Base-by-base conservation (phyloP, 2,329 filamentous ascomycete genomes). In the Paramyrothecium sp. region DNA sequence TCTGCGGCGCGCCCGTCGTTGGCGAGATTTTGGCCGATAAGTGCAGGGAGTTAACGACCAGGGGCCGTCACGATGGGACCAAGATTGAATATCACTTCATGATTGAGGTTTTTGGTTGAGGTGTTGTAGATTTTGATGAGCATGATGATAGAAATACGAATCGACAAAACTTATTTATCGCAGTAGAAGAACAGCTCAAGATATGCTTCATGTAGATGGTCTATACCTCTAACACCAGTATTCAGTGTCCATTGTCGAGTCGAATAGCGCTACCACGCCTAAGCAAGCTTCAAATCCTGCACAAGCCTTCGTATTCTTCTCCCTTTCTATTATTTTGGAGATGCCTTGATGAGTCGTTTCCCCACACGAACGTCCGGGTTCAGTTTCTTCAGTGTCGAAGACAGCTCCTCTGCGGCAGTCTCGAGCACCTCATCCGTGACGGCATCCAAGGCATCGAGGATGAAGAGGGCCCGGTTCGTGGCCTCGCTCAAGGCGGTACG, bases 61-160 rank as follows among this genome's bases (percentile, higher is more conserved):
- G 80, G 59, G 81, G 79, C 0, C 71, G 80, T 30, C 70, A 76
- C n/a, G 81, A 84, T 60, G 79, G 77, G 17, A 78, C 75, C 52
- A 79, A 77, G 63, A 74, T 86, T 33, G 73, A 82, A 64, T 85
- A 85, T 66, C 73, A 81, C 54, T 85, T 85, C 54, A 81, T 83
- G 75, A 82, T 82, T 56, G 82, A 85, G 61, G 81, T 85, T 0
- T 85, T 85, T 71, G 79, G 76, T 3, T 81, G 61, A 48, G 26
- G 4, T 5, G 5, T 5, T 30, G 26, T 30, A 30, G 26, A 30
- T 4, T 30, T n/a, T 30, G 10, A 30, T 30, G 26, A 30, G 4
- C 26, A 30, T 30, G 10, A 30, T 30, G 26, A 30, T 30, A 30
- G 26, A 30, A 5, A 30, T 10, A 30, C 26, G 26, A 30, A 10